Evolutionary conservation across 768 basidiomycete genomes (phyloP), one percentile per base, ranked within the genome.

Genomic region (Tubosaeta sp.): DNA sequence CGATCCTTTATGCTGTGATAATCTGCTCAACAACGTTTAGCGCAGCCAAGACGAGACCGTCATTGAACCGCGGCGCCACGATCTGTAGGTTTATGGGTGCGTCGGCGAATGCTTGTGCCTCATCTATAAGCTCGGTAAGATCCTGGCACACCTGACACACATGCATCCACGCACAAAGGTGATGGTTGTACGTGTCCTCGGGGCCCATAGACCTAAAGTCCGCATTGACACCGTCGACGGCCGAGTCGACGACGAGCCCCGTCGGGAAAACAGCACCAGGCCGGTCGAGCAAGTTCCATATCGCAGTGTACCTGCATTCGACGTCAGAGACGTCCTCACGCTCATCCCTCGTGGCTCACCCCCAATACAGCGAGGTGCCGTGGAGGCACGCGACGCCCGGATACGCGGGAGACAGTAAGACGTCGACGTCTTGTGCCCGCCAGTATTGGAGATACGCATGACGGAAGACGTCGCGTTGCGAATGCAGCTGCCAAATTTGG

Each of bases 261-360:
- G 72, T 74, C 8, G 76, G 78, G 62, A 79, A 74, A 5, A 76
- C 72, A 3, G 68, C 71, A 1, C 70, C 69, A 0, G 77, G 71
- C 47, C 72, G 77, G 59, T 79, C 78, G 13, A 71, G 59, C 14
- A 78, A 56, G 52, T 79, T 79, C 67, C 71, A 75, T 22, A 73
- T 57, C 11, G 65, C 69, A 0, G 76, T 74, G 50, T 76, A 77
- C 6, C 72, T 72, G 39, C n/a, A 17, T 22, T 13, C 9, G 11
- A 16, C 0, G 10, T 52, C 35, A 43, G 22, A 48, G 3, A 2
- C 8, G 31, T 32, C 6, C 32, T 9, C 27, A 4, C 13, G 22
- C 57, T 25, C 8, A 25, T 34, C 25, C 33, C 32, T 25, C 10
- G 4, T 37, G 3, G 22, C 61, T 55, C 41, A 59, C 54, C 49